A percentile compares a stretch with the other conserved stretches of the same genome.
Conservation (phyloP, 192 early-diverging fungal species). For the Umbelopsis sp. region DNA sequence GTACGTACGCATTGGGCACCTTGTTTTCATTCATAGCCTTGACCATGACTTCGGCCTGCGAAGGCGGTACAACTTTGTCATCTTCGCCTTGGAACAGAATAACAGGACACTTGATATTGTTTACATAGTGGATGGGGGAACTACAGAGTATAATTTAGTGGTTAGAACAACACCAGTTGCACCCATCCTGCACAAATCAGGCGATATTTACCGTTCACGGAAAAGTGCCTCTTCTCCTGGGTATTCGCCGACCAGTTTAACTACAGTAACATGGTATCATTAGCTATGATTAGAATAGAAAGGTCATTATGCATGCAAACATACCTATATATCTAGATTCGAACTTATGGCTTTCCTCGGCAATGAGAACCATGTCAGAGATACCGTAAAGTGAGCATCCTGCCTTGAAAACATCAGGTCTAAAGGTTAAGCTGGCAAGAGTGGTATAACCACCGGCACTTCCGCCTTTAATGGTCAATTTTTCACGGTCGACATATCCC, state of each 20-base stretch:
- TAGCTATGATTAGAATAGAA: neutral
- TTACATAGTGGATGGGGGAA: slow-evolving; percentile 64
- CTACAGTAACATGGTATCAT: neutral
- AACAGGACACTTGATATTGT: slow-evolving; percentile 62
- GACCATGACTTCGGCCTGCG: slow-evolving; percentile 76
- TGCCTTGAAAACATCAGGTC: slow-evolving; percentile 70
- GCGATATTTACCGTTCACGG: slow-evolving; percentile 42
- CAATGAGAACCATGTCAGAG: slow-evolving; percentile 66
- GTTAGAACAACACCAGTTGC: neutral
- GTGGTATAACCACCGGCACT: slow-evolving; percentile 74
- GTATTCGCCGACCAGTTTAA: slow-evolving; percentile 64
- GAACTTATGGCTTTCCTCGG: slow-evolving; percentile 83
- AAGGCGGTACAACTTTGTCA: slow-evolving; percentile 78
- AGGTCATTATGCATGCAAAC: neutral
- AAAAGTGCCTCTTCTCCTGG: slow-evolving; percentile 59
- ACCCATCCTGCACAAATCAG: neutral
- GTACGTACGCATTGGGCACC: slow-evolving; percentile 58
- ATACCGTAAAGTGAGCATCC: slow-evolving; percentile 75
- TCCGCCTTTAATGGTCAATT: slow-evolving; percentile 68
- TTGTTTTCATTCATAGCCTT: slow-evolving; percentile 64
- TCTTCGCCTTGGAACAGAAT: slow-evolving; percentile 76
- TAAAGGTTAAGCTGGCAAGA: slow-evolving; percentile 66
- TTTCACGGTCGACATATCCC: slow-evolving; percentile 61
- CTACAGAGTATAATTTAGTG: neutral
- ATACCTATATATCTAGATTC: slow-evolving; percentile 64